Evolutionary conservation across 257 asterid species (phyloP).

Genomic region (Linderniella brevidens): DNA sequence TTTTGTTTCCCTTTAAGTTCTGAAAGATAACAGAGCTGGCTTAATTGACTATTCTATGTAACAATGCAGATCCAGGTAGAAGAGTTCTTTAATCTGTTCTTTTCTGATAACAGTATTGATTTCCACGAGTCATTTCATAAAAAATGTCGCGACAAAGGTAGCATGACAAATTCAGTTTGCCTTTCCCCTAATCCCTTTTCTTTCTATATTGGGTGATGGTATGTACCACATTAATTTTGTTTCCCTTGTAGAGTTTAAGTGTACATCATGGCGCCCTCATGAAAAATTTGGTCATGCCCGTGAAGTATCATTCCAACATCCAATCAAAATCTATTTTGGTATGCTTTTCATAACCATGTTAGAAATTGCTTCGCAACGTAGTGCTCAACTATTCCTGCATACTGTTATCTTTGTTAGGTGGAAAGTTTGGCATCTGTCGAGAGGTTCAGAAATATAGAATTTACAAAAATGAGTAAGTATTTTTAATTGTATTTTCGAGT

Average conservation of each 20-base stretch:
- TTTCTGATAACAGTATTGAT: slow-evolving; percentile 46
- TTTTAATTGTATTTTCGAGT: slow-evolving; percentile 1
- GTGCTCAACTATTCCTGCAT: slow-evolving; percentile 10
- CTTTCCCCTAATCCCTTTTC: slow-evolving; percentile 2
- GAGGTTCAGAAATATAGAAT: slow-evolving; percentile 56
- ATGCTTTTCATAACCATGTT: slow-evolving; percentile 14
- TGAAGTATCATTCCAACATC: slow-evolving; percentile 80
- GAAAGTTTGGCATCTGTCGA: slow-evolving; percentile 72
- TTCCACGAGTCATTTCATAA: slow-evolving; percentile 62
- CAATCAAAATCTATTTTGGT: slow-evolving; percentile 90
- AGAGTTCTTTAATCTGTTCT: slow-evolving; percentile 62
- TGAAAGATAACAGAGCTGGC: neutral
- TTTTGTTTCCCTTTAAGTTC: neutral
- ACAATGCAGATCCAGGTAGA: slow-evolving; percentile 46
- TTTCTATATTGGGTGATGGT: slow-evolving; percentile 6
- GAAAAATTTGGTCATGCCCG: slow-evolving; percentile 62
- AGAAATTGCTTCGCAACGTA: slow-evolving; percentile 9
- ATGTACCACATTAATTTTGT: slow-evolving; percentile 7
- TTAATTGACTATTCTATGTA: slow-evolving; percentile 8
- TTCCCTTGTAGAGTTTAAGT: slow-evolving; percentile 46
- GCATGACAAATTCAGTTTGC: neutral
- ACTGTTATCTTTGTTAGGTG: slow-evolving; percentile 32
- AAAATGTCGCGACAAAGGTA: slow-evolving; percentile 97
- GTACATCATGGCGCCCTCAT: slow-evolving; percentile 60
- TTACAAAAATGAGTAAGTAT: slow-evolving; percentile 33